Conservation (phyloP, 1,284 basidiomycete species). For the Cerioporus squamosus region DNA sequence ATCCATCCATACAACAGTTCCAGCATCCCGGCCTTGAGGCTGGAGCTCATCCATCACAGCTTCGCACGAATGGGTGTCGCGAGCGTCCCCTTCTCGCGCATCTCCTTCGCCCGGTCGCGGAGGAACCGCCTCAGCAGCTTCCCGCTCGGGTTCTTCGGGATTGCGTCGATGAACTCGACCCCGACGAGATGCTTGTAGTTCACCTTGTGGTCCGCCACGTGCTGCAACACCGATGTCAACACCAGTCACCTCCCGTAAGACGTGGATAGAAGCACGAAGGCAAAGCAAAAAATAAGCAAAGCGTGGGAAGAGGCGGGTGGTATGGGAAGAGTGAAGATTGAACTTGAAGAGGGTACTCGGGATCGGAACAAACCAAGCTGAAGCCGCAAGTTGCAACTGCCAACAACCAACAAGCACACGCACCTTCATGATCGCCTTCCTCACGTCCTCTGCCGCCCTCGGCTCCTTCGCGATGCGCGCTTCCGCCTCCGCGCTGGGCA, state of each 20-base stretch:
- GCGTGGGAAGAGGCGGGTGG: too few relatives aligned
- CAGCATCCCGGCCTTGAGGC: too few relatives aligned
- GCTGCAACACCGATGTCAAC: conserved; percentile 9
- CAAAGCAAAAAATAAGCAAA: not conserved
- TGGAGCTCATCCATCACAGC: conserved; percentile 1
- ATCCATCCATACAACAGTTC: too few relatives aligned
- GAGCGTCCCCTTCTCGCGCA: conserved; percentile 16
- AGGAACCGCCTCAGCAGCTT: conserved; percentile 29
- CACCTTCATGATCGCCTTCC: conserved; percentile 39
- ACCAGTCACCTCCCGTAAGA: not conserved
- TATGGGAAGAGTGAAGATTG: too few relatives aligned
- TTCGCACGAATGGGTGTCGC: conserved; percentile 13
- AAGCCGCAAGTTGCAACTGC: not conserved
- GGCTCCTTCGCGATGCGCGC: conserved; percentile 14
- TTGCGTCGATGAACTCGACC: conserved; percentile 29
- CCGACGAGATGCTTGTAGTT: conserved; percentile 28
- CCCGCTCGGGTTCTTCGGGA: conserved; percentile 32
- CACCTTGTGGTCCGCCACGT: conserved; percentile 30
- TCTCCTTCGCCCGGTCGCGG: conserved; percentile 40
- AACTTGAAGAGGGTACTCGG: not conserved
- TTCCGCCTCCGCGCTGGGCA: conserved; percentile 17
- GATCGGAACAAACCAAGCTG: not conserved
- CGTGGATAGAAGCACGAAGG: not conserved
- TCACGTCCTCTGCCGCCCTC: conserved; percentile 10
- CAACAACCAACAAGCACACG: conserved; percentile 38